Percentiles rank a stretch among this genome's conserved stretches.
These are phyloP conservation scores for Phytophthora litchii DNA, from an alignment of 352 stramenopile species.

Conservation along the genomic window DNA sequence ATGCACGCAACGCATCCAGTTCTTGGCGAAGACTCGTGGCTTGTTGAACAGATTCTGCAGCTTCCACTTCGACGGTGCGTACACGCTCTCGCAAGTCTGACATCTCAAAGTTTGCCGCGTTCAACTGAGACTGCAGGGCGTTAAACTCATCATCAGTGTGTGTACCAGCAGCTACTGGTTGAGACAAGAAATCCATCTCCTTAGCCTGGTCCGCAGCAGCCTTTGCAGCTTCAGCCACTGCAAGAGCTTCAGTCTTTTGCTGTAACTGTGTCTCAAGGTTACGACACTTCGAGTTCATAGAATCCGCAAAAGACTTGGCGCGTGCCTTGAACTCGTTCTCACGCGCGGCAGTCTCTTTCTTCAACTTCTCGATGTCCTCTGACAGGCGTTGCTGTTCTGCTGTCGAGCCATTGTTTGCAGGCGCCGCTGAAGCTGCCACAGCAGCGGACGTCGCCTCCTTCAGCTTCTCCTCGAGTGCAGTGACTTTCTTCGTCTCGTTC, in stretches of 20 bases:
- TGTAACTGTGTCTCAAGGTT: constrained; percentile 59
- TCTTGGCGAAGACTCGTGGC: constrained; percentile 29
- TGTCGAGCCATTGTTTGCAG: constrained; percentile 2
- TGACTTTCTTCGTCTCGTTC: constrained; percentile 71
- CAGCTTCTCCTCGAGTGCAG: constrained; percentile 58
- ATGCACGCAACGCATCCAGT: constrained; percentile 44
- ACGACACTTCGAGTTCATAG: constrained; percentile 58
- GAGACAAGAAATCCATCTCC: constrained; percentile 27
- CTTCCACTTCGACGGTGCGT: constrained; percentile 35
- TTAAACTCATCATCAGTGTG: constrained; percentile 45
- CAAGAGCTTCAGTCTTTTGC: constrained; percentile 44
- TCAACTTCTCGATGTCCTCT: constrained; percentile 45
- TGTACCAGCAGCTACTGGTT: constrained; percentile 13
- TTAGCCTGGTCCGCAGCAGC: constrained; percentile 17
- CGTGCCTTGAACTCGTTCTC: constrained; percentile 72
- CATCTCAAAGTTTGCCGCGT: constrained; percentile 40
- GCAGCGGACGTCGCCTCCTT: constrained; percentile 13
- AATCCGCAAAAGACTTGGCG: constrained; percentile 72
- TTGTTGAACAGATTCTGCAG: constrained; percentile 36
- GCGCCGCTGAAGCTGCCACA: background rate
- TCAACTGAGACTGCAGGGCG: constrained; percentile 43
- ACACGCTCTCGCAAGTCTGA: constrained; percentile 40
- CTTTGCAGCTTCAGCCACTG: constrained; percentile 29
- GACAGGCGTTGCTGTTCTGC: constrained; percentile 22
- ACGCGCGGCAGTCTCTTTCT: constrained; percentile 53